Base-by-base conservation (phyloP, 805 yeast species). In the Metschnikowia lachancei region DNA sequence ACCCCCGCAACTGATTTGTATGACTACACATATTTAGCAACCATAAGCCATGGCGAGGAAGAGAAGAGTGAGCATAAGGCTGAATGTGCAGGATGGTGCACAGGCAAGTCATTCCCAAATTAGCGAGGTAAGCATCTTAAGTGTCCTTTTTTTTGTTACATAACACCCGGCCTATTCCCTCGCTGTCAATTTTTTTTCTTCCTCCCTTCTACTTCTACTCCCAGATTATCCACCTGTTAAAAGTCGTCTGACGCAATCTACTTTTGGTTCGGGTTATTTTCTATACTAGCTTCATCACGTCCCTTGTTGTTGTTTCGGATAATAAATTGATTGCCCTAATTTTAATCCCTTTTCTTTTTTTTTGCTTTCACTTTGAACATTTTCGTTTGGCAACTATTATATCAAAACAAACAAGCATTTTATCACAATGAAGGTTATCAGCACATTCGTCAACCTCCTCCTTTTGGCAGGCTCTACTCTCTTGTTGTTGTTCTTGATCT, bases 401-500 rank as follows among this genome's bases (percentile, higher is more conserved):
- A 35, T 18, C 19, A 19, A 35, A 17, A 35, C 12, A 35, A 11
- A 11, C 20, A 28, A 34, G 8, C 18, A 9, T 9, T 17, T 24
- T 18, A 35, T 14, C 37, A 26, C 42, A 18, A 69, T 70, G 75
- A 70, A 57, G 55, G 50, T 62, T 24, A 45, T 60, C 45, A 58
- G 55, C 50, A 67, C 73, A n/a, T 29, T 63, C 32, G 38, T 69
- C 35, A 72, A 71, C 59, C 60, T 70, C 41, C 42, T 72, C 53
- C 64, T 72, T 44, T 65, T 72, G 51, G 70, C 74, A 17, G 77
- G 77, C 18, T 55, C 76, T 14, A 81, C 59, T 58, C 77, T 47
- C 68, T 79, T 29, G 56, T 68, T 82, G 47, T 74, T 88, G 53
- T 80, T 90, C 36, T 33, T 54, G 58, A 46, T 51, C 39, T 46